Conservation (phyloP, 352 stramenopile species). For the Pythium aristosporum region DNA sequence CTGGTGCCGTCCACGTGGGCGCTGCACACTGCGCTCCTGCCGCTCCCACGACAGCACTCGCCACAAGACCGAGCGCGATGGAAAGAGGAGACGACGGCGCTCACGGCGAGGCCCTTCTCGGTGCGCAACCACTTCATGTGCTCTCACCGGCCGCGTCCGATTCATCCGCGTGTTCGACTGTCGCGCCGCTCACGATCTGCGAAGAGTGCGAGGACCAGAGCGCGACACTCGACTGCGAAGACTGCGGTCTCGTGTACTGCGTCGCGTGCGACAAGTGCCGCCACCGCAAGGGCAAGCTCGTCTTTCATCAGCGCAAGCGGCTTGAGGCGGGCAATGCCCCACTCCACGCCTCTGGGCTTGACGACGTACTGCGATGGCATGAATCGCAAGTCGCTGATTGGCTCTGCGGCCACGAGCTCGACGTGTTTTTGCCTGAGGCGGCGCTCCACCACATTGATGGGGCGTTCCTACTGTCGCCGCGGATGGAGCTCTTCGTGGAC, state of each 20-base stretch:
- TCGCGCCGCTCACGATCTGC: slow-evolving; percentile 31
- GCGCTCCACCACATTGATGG: slow-evolving; percentile 45
- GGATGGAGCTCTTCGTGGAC: slow-evolving; percentile 61
- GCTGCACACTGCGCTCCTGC: background rate
- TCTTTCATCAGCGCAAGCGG: slow-evolving; percentile 50
- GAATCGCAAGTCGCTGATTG: slow-evolving; percentile 49
- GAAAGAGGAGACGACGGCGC: background rate
- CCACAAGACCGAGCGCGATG: background rate
- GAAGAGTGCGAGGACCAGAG: slow-evolving; percentile 69
- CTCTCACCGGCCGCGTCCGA: slow-evolving; percentile 17
- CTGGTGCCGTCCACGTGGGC: background rate
- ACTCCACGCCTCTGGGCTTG: slow-evolving; percentile 1
- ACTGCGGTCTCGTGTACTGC: slow-evolving; percentile 80
- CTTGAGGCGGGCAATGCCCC: slow-evolving; percentile 8
- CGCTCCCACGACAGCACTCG: background rate
- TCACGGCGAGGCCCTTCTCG: background rate
- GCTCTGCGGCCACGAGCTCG: slow-evolving; percentile 59
- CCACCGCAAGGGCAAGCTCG: slow-evolving; percentile 84
- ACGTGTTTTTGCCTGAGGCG: slow-evolving; percentile 54
- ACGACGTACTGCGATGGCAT: slow-evolving; percentile 15
- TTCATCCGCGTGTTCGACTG: slow-evolving; percentile 1
- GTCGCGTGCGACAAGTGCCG: slow-evolving; percentile 55
- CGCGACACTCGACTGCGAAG: slow-evolving; percentile 54
- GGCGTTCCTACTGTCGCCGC: slow-evolving; percentile 37
- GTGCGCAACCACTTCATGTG: background rate